phyloP scores from a whole-genome alignment of 2,329 filamentous ascomycete genomes.

The Colletotrichum graminicola region DNA sequence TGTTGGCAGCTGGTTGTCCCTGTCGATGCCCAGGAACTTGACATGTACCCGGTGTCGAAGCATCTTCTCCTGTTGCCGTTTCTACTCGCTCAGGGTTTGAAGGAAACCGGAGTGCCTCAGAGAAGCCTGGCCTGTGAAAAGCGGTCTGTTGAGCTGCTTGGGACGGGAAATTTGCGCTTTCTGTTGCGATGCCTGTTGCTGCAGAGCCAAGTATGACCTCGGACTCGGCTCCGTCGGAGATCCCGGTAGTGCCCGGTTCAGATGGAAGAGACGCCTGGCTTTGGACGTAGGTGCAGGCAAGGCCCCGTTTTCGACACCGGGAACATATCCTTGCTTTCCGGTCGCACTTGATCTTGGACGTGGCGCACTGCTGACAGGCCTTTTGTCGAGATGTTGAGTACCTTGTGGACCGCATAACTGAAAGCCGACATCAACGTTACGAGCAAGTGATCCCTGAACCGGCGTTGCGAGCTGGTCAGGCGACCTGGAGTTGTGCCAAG shows the following conservation, averaged over 20 bases:
- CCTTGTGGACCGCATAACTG: constrained; percentile 42
- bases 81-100: not conserved
- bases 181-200: too few relatives aligned
- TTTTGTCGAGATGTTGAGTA: constrained; percentile 56
- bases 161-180: not conserved
- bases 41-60: not conserved
- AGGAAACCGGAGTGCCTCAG: not conserved
- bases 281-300: constrained; percentile 50
- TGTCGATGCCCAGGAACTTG: not conserved
- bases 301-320: constrained; percentile 49
- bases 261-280: not conserved
- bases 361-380: constrained; percentile 53
- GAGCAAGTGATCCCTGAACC: not conserved
- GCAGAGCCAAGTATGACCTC: not conserved
- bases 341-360: constrained; percentile 57
- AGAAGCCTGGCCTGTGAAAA: not conserved
- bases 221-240: not conserved
- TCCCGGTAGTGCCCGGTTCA: not conserved
- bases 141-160: not conserved
- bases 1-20: not conserved
- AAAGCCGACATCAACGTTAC: not conserved
- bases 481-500: not conserved
- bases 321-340: constrained; percentile 50
- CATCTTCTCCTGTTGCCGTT: not conserved
- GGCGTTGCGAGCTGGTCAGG: not conserved